A percentile compares a stretch with the other conserved stretches of the same genome.
These are phyloP conservation scores for Dipodascopsis tothii DNA, from an alignment of 805 yeast genomes.

Conservation along the genomic window DNA sequence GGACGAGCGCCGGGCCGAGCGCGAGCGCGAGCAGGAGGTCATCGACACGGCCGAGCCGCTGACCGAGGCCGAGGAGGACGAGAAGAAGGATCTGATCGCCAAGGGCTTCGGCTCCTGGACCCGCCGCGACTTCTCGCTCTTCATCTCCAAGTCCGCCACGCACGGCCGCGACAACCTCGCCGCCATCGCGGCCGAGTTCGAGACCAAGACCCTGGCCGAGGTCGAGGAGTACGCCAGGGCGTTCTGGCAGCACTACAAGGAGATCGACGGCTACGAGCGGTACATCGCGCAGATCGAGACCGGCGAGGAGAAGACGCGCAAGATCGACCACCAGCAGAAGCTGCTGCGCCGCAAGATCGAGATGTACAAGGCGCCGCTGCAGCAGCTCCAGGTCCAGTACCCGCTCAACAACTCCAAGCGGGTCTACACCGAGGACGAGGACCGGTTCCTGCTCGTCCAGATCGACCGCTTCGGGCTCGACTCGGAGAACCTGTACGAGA, in stretches of 20 bases:
- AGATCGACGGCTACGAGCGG: conserved; percentile 83
- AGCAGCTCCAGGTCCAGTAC: conserved; percentile 60
- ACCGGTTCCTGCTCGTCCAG: conserved; percentile 75
- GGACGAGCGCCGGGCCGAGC: conserved; percentile 41
- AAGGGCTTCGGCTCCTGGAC: conserved; percentile 80
- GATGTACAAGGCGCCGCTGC: conserved; percentile 65
- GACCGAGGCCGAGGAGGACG: conserved; percentile 69
- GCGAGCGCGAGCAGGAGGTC: conserved; percentile 59
- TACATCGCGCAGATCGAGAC: conserved; percentile 71
- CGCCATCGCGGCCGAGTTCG: conserved; percentile 70
- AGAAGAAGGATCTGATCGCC: conserved; percentile 48
- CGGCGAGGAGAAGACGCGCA: conserved; percentile 78
- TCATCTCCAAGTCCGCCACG: conserved; percentile 64
- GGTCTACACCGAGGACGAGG: conserved; percentile 81
- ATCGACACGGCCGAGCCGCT: conserved; percentile 71
- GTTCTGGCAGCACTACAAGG: conserved; percentile 73
- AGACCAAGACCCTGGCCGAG: conserved; percentile 73
- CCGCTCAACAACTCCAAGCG: conserved; percentile 68
- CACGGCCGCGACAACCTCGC: conserved; percentile 71
- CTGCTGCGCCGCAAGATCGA: conserved; percentile 68
- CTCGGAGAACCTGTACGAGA: conserved; percentile 67
- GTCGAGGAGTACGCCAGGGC: conserved; percentile 66
- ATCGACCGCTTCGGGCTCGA: conserved; percentile 76
- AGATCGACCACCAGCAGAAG: conserved; percentile 63
- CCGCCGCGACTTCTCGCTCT: conserved; percentile 78